Evolutionary conservation across 164 flowering plant genomes (phyloP).

Genomic region (Nymphaea thermarum): DNA sequence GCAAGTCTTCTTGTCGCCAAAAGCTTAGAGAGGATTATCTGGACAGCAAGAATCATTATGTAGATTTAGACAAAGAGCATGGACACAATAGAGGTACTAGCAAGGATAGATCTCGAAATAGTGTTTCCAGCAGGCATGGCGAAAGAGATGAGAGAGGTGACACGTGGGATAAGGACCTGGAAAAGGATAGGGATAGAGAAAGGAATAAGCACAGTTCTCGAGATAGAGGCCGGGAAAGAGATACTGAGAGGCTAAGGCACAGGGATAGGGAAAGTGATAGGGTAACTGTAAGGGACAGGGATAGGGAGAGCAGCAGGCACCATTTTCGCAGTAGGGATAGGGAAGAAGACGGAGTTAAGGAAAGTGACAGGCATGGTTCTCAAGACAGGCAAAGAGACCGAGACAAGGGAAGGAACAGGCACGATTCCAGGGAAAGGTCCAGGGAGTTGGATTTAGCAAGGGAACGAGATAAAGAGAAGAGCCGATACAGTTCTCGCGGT

Average conservation of each 20-base stretch:
- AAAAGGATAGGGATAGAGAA: not conserved
- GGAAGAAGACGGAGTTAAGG: slow-evolving; percentile 13
- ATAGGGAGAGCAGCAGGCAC: slow-evolving; percentile 13
- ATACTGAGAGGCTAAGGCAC: slow-evolving; percentile 8
- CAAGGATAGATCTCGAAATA: slow-evolving; percentile 24
- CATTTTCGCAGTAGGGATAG: slow-evolving; percentile 10
- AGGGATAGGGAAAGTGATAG: slow-evolving; percentile 8
- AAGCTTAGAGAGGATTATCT: slow-evolving; percentile 1
- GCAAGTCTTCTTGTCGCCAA: slow-evolving; percentile 1
- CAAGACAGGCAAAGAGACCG: not conserved
- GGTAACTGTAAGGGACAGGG: slow-evolving; percentile 23
- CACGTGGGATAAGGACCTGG: slow-evolving; percentile 11
- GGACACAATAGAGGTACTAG: slow-evolving; percentile 8
- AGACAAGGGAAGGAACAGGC: not conserved
- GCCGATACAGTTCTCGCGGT: not conserved
- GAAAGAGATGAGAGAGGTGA: slow-evolving; percentile 18
- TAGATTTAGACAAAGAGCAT: slow-evolving; percentile 3
- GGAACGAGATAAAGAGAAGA: not conserved
- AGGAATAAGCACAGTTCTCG: not conserved
- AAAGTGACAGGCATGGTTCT: slow-evolving; percentile 2
- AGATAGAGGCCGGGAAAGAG: slow-evolving; percentile 4
- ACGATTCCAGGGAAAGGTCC: not conserved
- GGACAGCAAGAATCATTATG: slow-evolving; percentile 1
- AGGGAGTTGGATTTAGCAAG: not conserved
- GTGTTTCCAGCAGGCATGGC: slow-evolving; percentile 18